These are phyloP conservation scores for Ogataea trehaloabstinens DNA, from an alignment of 805 yeast genomes.

Conservation along the genomic window DNA sequence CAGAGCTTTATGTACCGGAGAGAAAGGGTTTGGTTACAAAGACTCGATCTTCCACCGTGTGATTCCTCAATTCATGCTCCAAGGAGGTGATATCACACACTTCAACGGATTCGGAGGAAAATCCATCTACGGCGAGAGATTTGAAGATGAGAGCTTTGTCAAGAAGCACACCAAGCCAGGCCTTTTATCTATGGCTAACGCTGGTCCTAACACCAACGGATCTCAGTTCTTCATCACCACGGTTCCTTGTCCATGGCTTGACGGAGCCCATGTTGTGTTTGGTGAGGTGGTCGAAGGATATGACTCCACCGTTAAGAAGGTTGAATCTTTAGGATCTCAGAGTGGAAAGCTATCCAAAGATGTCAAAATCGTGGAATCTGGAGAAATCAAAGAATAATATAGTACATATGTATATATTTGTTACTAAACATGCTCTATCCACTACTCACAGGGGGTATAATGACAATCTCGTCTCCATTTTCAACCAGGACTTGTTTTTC, in stretches of 20 bases:
- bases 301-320: slow-evolving; percentile 79
- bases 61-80: slow-evolving; percentile 93
- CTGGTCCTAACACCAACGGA: slow-evolving; percentile 98
- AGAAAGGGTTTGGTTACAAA: slow-evolving; percentile 88
- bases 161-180: slow-evolving; percentile 75
- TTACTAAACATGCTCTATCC: slow-evolving; percentile 16
- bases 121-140: slow-evolving; percentile 76
- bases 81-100: slow-evolving; percentile 85
- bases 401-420: neutral
- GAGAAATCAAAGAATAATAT: slow-evolving; percentile 44
- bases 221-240: slow-evolving; percentile 97
- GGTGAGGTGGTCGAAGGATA: slow-evolving; percentile 87
- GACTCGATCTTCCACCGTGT: slow-evolving; percentile 92
- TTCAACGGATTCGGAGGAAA: slow-evolving; percentile 92
- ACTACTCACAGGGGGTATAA: slow-evolving; percentile 33
- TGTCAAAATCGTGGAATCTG: slow-evolving; percentile 53
- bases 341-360: slow-evolving; percentile 46
- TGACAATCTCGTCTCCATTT: slow-evolving; percentile 22
- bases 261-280: slow-evolving; percentile 92
- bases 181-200: slow-evolving; percentile 94
- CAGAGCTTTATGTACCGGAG: slow-evolving; percentile 88
- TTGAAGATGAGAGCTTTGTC: slow-evolving; percentile 74
- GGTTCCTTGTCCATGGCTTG: slow-evolving; percentile 82
- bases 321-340: slow-evolving; percentile 61
- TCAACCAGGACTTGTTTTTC: slow-evolving; percentile 11